These are phyloP conservation scores for Kalmusia sp. DNA, from an alignment of 2,329 filamentous ascomycete genomes.

Conservation along the genomic window DNA sequence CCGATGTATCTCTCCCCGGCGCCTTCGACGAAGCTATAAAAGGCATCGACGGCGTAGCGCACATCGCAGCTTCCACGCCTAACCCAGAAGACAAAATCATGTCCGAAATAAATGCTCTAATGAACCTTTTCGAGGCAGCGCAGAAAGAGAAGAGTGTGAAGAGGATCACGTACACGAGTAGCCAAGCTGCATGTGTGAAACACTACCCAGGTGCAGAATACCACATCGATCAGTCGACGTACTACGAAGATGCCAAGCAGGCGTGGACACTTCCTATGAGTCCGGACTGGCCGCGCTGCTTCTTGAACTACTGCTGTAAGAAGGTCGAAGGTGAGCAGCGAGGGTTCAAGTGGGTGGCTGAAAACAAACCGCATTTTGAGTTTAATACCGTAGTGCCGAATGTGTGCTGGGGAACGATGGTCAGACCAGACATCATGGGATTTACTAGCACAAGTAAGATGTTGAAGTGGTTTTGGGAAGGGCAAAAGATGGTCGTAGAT, in stretches of 20 bases:
- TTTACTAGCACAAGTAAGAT: conserved; percentile 13
- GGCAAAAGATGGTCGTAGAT: conserved; percentile 1
- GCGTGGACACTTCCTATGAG: conserved; percentile 39
- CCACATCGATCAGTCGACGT: conserved; percentile 33
- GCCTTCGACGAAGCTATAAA: too few relatives aligned
- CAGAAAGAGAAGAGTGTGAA: conserved; percentile 49
- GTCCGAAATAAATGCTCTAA: too few relatives aligned
- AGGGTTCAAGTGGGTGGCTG: conserved; percentile 53
- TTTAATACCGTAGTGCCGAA: conserved; percentile 46
- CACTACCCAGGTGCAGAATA: conserved; percentile 40
- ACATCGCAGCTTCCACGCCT: too few relatives aligned
- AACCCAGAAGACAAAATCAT: too few relatives aligned
- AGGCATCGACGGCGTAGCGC: too few relatives aligned
- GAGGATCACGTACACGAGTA: conserved; percentile 50
- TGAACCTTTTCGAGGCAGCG: too few relatives aligned
- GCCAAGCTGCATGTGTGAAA: conserved; percentile 40
- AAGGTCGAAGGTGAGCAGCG: conserved; percentile 54
- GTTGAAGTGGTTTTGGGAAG: conserved; percentile 18
- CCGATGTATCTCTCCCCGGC: conserved; percentile 46
- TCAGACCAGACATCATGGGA: conserved; percentile 28
- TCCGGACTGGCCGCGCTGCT: conserved; percentile 17
- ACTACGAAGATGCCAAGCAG: conserved; percentile 30
- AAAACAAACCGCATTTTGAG: conserved; percentile 51
- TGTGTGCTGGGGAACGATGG: conserved; percentile 35
- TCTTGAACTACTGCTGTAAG: conserved; percentile 47